phyloP scores from a whole-genome alignment of 495 filamentous ascomycete species.

The Podospora pseudoanserina region DNA sequence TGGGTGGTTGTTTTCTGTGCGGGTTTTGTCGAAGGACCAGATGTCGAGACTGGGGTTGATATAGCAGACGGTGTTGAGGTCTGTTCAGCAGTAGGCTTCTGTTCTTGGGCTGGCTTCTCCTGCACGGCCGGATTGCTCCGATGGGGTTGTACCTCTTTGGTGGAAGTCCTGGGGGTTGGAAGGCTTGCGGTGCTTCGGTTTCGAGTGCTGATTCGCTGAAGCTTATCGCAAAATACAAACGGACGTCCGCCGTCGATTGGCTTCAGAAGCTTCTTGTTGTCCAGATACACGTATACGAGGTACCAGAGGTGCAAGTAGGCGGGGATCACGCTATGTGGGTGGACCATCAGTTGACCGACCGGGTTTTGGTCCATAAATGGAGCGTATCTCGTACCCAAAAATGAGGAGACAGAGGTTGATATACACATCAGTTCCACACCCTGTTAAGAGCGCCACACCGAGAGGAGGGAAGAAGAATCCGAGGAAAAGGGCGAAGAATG shows the following conservation, averaged over 20 bases:
- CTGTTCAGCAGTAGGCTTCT: neutral
- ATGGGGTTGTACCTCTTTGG: neutral
- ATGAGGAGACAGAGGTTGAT: neutral
- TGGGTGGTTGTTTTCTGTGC: neutral
- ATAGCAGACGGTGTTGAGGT: neutral
- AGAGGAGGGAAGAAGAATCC: neutral
- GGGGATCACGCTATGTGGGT: slow-evolving; percentile 49
- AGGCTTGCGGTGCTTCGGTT: neutral
- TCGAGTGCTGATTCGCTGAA: neutral
- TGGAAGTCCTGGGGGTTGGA: neutral
- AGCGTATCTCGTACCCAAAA: neutral
- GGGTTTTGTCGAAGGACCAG: neutral
- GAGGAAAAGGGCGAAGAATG: neutral
- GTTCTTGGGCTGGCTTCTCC: neutral
- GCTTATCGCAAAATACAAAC: neutral
- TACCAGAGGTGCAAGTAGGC: slow-evolving; percentile 89
- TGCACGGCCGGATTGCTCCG: neutral
- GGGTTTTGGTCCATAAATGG: neutral
- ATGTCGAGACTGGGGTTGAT: neutral
- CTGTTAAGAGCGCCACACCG: neutral
- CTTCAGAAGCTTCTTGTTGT: neutral
- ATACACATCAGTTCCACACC: neutral
- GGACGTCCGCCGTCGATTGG: neutral
- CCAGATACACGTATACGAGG: slow-evolving; percentile 71
- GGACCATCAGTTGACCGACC: neutral